These are phyloP conservation scores for Citrus maxima DNA, from an alignment of 345 rosid species.

Conservation along the genomic window DNA sequence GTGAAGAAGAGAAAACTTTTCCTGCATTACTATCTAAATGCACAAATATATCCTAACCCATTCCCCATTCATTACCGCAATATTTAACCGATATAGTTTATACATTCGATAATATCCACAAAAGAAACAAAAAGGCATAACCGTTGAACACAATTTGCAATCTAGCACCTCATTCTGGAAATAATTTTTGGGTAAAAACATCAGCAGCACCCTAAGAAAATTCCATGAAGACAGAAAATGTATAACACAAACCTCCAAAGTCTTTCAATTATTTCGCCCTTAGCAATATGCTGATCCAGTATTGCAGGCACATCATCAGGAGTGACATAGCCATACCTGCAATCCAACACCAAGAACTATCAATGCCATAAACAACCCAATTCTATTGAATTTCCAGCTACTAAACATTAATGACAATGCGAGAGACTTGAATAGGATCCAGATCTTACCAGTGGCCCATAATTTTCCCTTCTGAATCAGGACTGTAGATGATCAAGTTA, in stretches of 20 bases:
- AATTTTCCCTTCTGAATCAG: conserved; percentile 56
- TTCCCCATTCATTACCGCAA: neutral
- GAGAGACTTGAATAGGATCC: neutral
- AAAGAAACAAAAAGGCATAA: neutral
- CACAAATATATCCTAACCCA: neutral
- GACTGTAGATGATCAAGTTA: conserved; percentile 72
- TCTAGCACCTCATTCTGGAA: neutral
- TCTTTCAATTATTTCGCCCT: conserved; percentile 65
- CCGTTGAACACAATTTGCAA: neutral
- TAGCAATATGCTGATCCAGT: conserved; percentile 83
- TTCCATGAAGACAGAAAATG: conserved; percentile 8
- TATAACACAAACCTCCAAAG: conserved; percentile 67
- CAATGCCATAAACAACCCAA: neutral
- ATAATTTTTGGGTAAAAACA: neutral
- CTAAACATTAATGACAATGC: neutral
- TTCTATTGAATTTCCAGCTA: conserved; percentile 3
- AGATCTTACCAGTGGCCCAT: conserved; percentile 75
- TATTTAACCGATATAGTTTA: neutral
- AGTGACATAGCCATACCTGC: conserved; percentile 96
- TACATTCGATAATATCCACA: neutral
- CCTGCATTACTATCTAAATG: neutral
- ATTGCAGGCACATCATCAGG: conserved; percentile 84
- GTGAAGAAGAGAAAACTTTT: neutral
- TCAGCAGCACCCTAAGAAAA: neutral
- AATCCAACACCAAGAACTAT: conserved; percentile 8